Evolutionary conservation across 768 basidiomycete genomes (phyloP), one percentile per base, ranked within the genome.

Genomic region (Brasilioporus rufonigricans): DNA sequence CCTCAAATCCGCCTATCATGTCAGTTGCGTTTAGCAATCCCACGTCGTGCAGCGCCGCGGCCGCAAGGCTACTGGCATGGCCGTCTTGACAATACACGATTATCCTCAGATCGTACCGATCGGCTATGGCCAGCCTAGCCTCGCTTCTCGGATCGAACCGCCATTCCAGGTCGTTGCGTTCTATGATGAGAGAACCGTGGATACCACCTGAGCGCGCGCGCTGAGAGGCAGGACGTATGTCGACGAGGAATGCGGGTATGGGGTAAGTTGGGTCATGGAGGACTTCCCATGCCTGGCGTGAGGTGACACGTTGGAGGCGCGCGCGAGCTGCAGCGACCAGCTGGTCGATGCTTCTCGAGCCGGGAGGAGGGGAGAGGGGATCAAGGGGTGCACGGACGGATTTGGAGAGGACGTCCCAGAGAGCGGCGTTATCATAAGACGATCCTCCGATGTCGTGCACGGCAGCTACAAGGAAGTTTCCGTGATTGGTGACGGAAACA

Each of bases 111-210:
- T 91, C 90, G 61, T 87, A 91, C 51, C 88, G 74, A 70, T 89
- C 84, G 23, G 82, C 89, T 58, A 91, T 83, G 1, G 80, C 71
- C 50, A 91, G 70, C 32, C 85, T 75, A 13, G 79, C 74, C 7
- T 78, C 74, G 59, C 73, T 77, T 52, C 87, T 76, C 5, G 89
- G 90, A 69, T 92, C 89, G 59, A 92, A 85, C 23, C 82, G 79
- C 87, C 88, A 90, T 67, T 92, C 90, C 50, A 92, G 76, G 6
- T 84, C 80, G 63, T 88, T 91, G 23, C 89, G 78, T 62, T 91
- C 89, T 53, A 91, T 80, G 50, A 87, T 72, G 52, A 91, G 71
- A n/a, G 88, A 79, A 0, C 89, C 87, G 9, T 75, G 76, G 51
- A 91, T 85, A 0, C 72, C 76, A 0, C 90, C 90, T 31, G 80